These are phyloP conservation scores for Viola odorata DNA, from an alignment of 345 rosid genomes.

Conservation along the genomic window DNA sequence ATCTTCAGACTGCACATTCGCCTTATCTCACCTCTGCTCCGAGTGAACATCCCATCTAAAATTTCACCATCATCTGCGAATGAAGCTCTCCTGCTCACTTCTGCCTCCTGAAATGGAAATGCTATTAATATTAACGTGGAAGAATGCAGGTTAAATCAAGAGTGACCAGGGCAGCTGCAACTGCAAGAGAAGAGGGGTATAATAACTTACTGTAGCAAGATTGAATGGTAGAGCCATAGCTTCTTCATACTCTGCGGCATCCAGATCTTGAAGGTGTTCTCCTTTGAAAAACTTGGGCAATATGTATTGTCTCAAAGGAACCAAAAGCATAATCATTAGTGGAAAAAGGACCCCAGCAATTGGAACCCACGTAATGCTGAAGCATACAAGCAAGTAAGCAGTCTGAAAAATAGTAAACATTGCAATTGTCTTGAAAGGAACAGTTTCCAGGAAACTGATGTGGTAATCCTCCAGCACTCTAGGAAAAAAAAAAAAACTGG, in stretches of 20 bases:
- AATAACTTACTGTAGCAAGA: slow-evolving; percentile 49
- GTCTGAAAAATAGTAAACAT: slow-evolving; percentile 23
- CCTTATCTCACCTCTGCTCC: slow-evolving; percentile 25
- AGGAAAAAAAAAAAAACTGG: background rate
- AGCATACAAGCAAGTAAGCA: slow-evolving; percentile 25
- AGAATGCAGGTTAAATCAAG: no score
- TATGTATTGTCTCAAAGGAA: slow-evolving; percentile 29
- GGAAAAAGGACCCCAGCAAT: slow-evolving; percentile 29
- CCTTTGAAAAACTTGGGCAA: slow-evolving; percentile 23
- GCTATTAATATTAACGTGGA: background rate
- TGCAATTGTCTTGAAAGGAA: slow-evolving; percentile 28
- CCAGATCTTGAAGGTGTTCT: slow-evolving; percentile 23
- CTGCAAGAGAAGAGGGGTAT: background rate
- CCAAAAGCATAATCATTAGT: slow-evolving; percentile 23
- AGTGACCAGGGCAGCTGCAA: background rate
- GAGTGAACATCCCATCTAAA: slow-evolving; percentile 23
- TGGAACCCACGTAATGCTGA: slow-evolving; percentile 29
- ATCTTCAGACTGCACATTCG: slow-evolving; percentile 17
- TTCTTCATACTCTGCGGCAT: slow-evolving; percentile 31
- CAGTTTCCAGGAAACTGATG: slow-evolving; percentile 22
- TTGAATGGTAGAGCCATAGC: slow-evolving; percentile 19
- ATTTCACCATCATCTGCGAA: slow-evolving; percentile 42
- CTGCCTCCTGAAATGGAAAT: slow-evolving; percentile 36
- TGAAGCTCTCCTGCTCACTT: slow-evolving; percentile 57
- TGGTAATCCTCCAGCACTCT: slow-evolving; percentile 27